A percentile compares a stretch with the other conserved stretches of the same genome.
These are phyloP conservation scores for Cryoendolithus antarcticus DNA, from an alignment of 2,329 filamentous ascomycete species.

Conservation along the genomic window DNA sequence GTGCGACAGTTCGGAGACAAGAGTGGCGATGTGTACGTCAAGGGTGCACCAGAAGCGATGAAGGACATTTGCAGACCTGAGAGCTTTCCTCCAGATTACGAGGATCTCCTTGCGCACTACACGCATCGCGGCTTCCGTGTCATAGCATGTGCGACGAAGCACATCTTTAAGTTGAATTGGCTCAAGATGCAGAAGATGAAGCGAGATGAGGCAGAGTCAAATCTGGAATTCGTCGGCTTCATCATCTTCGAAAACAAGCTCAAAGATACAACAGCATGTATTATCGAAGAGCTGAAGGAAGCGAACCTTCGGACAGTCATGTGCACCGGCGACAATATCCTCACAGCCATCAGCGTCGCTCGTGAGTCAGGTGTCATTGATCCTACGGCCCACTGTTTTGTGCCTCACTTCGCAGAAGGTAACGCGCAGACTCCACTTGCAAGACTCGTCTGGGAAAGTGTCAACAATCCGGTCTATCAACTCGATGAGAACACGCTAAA, in stretches of 20 bases:
- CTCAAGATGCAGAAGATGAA: constrained; percentile 91
- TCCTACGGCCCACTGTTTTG: constrained; percentile 74
- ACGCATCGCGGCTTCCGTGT: constrained; percentile 94
- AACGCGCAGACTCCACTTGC: constrained; percentile 61
- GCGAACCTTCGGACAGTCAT: constrained; percentile 85
- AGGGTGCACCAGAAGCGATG: constrained; percentile 94
- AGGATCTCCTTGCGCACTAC: constrained; percentile 78
- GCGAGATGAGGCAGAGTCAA: constrained; percentile 68
- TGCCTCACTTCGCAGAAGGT: constrained; percentile 78
- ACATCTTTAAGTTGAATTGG: constrained; percentile 80
- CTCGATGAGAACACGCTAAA: constrained; percentile 70
- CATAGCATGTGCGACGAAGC: constrained; percentile 86
- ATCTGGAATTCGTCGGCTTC: constrained; percentile 82
- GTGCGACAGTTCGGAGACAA: constrained; percentile 77
- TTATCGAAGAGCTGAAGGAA: constrained; percentile 68
- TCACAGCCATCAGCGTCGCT: constrained; percentile 92
- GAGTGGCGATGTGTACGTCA: constrained; percentile 82
- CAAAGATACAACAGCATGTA: constrained; percentile 70
- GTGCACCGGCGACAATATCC: constrained; percentile 96
- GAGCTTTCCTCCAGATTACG: constrained; percentile 78
- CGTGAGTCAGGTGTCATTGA: constrained; percentile 79
- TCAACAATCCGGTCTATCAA: constrained; percentile 70
- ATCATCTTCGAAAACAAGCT: constrained; percentile 99
- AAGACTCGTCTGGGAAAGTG: constrained; percentile 77
- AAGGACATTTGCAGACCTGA: constrained; percentile 78